A percentile compares a stretch with the other conserved stretches of the same genome.
These are phyloP conservation scores for Musa schizocarpa DNA, from an alignment of 176 grass and related monocot genomes.

Conservation along the genomic window DNA sequence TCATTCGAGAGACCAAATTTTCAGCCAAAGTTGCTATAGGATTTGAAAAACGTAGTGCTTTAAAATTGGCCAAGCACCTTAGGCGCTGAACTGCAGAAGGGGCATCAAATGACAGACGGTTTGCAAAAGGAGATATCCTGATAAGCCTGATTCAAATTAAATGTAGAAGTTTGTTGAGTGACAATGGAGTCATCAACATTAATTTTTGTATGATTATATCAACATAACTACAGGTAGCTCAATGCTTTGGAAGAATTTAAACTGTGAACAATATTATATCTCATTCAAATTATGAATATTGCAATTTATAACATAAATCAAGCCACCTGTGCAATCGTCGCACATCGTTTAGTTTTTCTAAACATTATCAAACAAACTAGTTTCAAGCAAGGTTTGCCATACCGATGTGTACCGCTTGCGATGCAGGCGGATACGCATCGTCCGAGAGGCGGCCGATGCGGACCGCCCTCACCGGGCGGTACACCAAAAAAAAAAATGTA, in stretches of 20 bases:
- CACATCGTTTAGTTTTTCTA: background rate
- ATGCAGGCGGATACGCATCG: too few relatives aligned
- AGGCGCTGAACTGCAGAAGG: slow-evolving; percentile 71
- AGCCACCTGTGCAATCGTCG: background rate
- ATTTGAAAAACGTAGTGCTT: slow-evolving; percentile 89
- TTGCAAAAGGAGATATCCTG: slow-evolving; percentile 96
- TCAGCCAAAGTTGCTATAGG: slow-evolving; percentile 60
- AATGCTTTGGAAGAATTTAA: background rate
- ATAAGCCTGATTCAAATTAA: slow-evolving; percentile 46
- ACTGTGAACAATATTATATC: background rate
- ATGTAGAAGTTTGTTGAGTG: background rate
- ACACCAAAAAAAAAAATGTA: too few relatives aligned
- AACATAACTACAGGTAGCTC: background rate
- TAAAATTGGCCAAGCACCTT: slow-evolving; percentile 94
- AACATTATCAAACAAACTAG: background rate
- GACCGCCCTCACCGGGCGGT: too few relatives aligned
- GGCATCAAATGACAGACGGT: slow-evolving; percentile 82
- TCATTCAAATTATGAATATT: background rate
- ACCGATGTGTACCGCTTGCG: too few relatives aligned
- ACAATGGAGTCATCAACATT: background rate
- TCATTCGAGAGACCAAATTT: slow-evolving; percentile 83
- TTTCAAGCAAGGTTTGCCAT: background rate
- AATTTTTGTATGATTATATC: background rate
- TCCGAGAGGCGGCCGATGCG: too few relatives aligned
- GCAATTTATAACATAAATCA: background rate